These are phyloP conservation scores for Claviceps arundinis DNA, from an alignment of 2,329 filamentous ascomycete genomes.

Conservation along the genomic window DNA sequence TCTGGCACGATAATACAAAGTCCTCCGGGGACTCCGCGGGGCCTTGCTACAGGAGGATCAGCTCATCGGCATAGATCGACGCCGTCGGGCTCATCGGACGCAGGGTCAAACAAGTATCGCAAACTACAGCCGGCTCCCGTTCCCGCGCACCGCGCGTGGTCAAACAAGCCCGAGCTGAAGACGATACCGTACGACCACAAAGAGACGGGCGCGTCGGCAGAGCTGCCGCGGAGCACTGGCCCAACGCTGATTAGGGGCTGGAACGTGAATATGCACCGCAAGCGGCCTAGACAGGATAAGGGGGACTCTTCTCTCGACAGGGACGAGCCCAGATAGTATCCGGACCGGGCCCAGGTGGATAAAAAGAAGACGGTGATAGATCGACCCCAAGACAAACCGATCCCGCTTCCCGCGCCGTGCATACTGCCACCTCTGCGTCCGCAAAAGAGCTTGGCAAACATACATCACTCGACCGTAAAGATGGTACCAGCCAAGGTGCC, in stretches of 20 bases:
- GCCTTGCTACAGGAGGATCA: slow-evolving; percentile 13
- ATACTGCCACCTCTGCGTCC: slow-evolving; percentile 6
- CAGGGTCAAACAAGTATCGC: slow-evolving; percentile 33
- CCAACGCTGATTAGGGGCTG: slow-evolving; percentile 45
- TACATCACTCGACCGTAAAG: slow-evolving; percentile 4
- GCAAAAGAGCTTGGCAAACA: neutral
- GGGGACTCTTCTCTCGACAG: slow-evolving; percentile 20
- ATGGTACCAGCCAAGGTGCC: slow-evolving; percentile 9
- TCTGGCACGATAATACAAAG: slow-evolving; percentile 20
- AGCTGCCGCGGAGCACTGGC: slow-evolving; percentile 37
- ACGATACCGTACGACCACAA: slow-evolving; percentile 48
- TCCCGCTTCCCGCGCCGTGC: slow-evolving; percentile 2
- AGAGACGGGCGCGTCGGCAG: slow-evolving; percentile 41
- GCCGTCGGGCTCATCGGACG: slow-evolving; percentile 24
- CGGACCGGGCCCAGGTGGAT: slow-evolving; percentile 12
- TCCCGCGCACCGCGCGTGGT: slow-evolving; percentile 35
- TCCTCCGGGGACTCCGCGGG: slow-evolving; percentile 21
- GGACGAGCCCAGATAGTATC: slow-evolving; percentile 26
- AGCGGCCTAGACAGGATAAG: slow-evolving; percentile 22
- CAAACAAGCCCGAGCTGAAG: slow-evolving; percentile 38
- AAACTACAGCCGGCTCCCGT: slow-evolving; percentile 46
- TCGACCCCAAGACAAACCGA: neutral
- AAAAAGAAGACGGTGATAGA: slow-evolving; percentile 7
- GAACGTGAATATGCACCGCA: slow-evolving; percentile 32
- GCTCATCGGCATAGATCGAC: slow-evolving; percentile 24